Base-by-base conservation (phyloP, 768 basidiomycete genomes). In the Tephrocybe sp. region DNA sequence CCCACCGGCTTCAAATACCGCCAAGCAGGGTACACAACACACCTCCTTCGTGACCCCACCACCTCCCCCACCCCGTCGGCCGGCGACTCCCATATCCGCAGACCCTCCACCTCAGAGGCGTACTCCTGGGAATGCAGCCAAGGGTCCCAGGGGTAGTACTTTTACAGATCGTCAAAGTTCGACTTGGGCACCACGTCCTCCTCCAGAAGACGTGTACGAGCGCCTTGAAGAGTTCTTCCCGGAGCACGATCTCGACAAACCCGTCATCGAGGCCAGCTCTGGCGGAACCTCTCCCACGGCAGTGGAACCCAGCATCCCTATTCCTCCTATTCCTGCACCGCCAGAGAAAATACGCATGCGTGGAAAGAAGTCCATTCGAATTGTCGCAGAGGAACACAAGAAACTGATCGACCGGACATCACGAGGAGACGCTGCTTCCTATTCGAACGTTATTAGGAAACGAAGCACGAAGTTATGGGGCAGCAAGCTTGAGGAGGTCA, bases 401-500 rank as follows among this genome's bases (percentile, higher is more conserved):
- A 82, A 81, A 55, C 74, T 79, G 56, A 79, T 89, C 42, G 86
- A 91, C 60, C 78, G 87, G 37, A 80, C 78, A 4, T 87, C 86
- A 37, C 80, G 80, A 56, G 76, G 77, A 19, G 82, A 83, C 45
- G 62, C 78, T 19, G 62, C 76, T 5, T 72, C 72, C 7, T 66
- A 72, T 49, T 68, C 72, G n/a, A 73, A 70, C 51, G 65, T 86
- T 43, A 62, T 86, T 56, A 79, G 92, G 35, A 86, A 91, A 66
- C 78, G 92, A 61, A 93, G 91, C 61, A 96, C 95, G 18, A 98
- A 95, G 68, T 76, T 99, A 47, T 99, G 97, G 93, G 95, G 91
- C 9, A 91, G 89, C 61, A 85, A 82, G 59, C 69, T 98, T 34
- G 95, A 97, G 61, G 97, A 99, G 66, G 92, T 98, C 41, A 92